Conservation (phyloP, 768 basidiomycete genomes). For the Lactifluus pinguis region DNA sequence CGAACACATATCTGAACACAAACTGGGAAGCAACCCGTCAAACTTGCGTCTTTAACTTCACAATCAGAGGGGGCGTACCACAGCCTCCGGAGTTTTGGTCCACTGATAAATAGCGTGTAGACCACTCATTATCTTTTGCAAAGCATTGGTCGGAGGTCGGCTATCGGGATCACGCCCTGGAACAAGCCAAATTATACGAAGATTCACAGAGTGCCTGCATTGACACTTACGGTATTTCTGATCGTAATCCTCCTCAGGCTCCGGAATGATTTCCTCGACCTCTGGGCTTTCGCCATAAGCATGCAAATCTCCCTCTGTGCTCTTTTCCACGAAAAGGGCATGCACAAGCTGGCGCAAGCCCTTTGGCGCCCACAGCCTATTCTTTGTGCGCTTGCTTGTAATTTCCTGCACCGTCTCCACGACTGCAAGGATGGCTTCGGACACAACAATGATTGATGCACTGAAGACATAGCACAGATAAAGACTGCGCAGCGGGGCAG, state of each 20-base stretch:
- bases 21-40: slow-evolving; percentile 28
- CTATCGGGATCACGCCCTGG: slow-evolving; percentile 41
- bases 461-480: slow-evolving; percentile 44
- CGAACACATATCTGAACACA: slow-evolving; percentile 39
- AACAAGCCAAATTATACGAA: not conserved
- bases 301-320: slow-evolving; percentile 21
- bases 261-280: slow-evolving; percentile 23
- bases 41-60: not conserved
- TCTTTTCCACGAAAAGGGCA: slow-evolving; percentile 23
- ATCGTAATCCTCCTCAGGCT: slow-evolving; percentile 21
- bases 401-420: slow-evolving; percentile 31
- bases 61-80: slow-evolving; percentile 23
- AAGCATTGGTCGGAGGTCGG: slow-evolving; percentile 33
- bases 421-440: slow-evolving; percentile 30
- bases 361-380: slow-evolving; percentile 43
- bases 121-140: slow-evolving; percentile 33
- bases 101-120: slow-evolving; percentile 33
- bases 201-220: not conserved
- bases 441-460: slow-evolving; percentile 34
- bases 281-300: slow-evolving; percentile 26
- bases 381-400: slow-evolving; percentile 29
- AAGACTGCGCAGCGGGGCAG: slow-evolving; percentile 33
- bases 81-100: slow-evolving; percentile 33
- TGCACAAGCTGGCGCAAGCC: slow-evolving; percentile 31
- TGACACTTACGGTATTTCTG: slow-evolving; percentile 16